Base-by-base conservation (phyloP, 106 monocot genomes). In the Dendrobium chrysotoxum region DNA sequence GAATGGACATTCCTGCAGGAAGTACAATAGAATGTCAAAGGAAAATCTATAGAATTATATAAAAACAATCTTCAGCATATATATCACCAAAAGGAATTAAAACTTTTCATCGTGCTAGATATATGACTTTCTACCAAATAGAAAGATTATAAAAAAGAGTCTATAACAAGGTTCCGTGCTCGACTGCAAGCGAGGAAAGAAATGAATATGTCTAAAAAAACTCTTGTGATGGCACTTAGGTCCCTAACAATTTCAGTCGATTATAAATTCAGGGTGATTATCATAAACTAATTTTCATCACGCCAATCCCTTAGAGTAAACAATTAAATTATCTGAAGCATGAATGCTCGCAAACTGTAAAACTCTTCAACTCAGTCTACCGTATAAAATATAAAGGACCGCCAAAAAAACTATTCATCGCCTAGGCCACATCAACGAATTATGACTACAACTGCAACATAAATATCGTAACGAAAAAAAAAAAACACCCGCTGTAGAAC, bases 1-100 rank as follows among this genome's bases (percentile, higher is more conserved):
- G 83, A 83, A 97, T 91, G 25, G 97, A 89, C 97, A 97, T 97
- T 41, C 97, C 97, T 94, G 85, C 73, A 78, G 42, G 10, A 76
- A 66, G 53, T 42, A 80, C 25, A 47, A 68, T 38, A 74, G 4
- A 38, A 17, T 13, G 38, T 71, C 71, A 71, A 35, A 71, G 28
- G 10, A 30, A 38, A 71, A 71, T 7, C 3, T 5, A 71, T 15
- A 71, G 21, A 31, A 30, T 26, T 31, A 70, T 28, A 70, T 31
- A 70, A 28, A 42, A 31, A 30, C 8, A 15, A 28, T 12, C 25
- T 26, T 15, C 28, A 70, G n/a, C 65, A 23, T 54, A 54, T 35
- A 35, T 3, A n/a, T 7, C n/a, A 64, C 7, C 53, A 64, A n/a
- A 20, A 30, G 68, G 9, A 28, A 68, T 13, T 68, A 68, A 28